Percentiles rank a stretch among this genome's conserved stretches.
These are phyloP conservation scores for Amanita pseudoporphyria DNA, from an alignment of 768 basidiomycete genomes.

Conservation along the genomic window DNA sequence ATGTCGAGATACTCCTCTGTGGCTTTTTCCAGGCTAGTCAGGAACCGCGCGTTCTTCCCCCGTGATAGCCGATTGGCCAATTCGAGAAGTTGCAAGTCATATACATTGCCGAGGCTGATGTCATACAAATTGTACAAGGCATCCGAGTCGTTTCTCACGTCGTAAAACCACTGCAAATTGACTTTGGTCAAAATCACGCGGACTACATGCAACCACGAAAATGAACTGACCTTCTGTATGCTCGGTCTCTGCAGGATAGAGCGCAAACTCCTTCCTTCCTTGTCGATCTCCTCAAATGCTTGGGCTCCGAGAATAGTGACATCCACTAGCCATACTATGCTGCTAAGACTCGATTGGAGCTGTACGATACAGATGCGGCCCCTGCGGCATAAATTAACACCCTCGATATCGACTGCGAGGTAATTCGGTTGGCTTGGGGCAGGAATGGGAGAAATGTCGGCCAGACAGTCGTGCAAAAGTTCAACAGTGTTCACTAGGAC, in stretches of 20 bases:
- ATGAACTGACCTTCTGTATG: conserved; percentile 15
- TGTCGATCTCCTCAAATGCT: conserved; percentile 19
- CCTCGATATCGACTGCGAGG: conserved; percentile 28
- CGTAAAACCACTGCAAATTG: conserved; percentile 20
- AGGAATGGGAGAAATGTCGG: conserved; percentile 6
- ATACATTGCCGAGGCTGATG: conserved; percentile 19
- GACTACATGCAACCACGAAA: conserved; percentile 4
- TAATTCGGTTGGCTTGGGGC: conserved; percentile 1
- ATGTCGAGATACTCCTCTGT: conserved; percentile 19
- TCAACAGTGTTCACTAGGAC: conserved; percentile 8
- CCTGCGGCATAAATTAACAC: conserved; percentile 21
- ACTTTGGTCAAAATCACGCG: conserved; percentile 1
- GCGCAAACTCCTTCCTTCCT: conserved; percentile 16
- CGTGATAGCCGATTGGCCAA: conserved; percentile 19
- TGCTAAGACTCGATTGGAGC: conserved; percentile 16
- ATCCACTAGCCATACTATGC: conserved; percentile 25
- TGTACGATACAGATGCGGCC: conserved; percentile 23
- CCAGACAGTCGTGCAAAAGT: conserved; percentile 6
- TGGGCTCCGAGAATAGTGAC: conserved; percentile 18
- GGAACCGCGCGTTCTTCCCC: conserved; percentile 11
- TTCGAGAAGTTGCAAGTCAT: conserved; percentile 25
- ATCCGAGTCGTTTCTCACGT: conserved; percentile 26
- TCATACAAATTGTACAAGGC: conserved; percentile 21
- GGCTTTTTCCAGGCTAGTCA: conserved; percentile 17
- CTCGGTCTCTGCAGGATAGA: conserved; percentile 13